Conservation (phyloP, 805 yeast genomes). For the Candida nitratophila region DNA sequence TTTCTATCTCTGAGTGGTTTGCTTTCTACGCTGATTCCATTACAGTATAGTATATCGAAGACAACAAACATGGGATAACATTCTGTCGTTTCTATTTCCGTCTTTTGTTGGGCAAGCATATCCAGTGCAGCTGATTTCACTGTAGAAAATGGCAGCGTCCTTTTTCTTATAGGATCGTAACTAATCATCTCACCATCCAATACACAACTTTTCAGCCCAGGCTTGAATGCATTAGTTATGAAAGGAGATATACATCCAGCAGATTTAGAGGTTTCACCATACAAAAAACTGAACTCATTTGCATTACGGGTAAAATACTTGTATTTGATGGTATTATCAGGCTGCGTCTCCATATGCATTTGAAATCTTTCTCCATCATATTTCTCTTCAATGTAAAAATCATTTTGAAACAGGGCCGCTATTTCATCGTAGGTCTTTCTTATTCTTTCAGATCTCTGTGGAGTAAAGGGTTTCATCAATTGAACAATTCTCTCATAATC, state of each 20-base stretch:
- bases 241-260: constrained; percentile 24
- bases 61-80: constrained; percentile 50
- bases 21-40: constrained; percentile 55
- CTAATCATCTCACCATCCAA: constrained; percentile 95
- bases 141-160: constrained; percentile 72
- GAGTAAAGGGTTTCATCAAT: constrained; percentile 55
- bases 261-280: constrained; percentile 37
- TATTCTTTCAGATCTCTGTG: constrained; percentile 65
- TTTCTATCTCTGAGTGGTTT: constrained; percentile 52
- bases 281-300: constrained; percentile 63
- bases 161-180: constrained; percentile 53
- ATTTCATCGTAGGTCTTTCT: constrained; percentile 42
- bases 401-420: constrained; percentile 36
- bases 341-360: constrained; percentile 52
- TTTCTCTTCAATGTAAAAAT: constrained; percentile 79
- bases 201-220: constrained; percentile 30
- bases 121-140: constrained; percentile 64
- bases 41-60: constrained; percentile 68
- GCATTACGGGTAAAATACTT: constrained; percentile 60
- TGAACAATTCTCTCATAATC: constrained; percentile 33
- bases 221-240: constrained; percentile 25
- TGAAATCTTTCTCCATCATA: constrained; percentile 90
- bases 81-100: constrained; percentile 26
- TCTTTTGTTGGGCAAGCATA: constrained; percentile 26
- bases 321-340: constrained; percentile 28